These are phyloP conservation scores for Salinomyces thailandicus DNA, from an alignment of 2,329 filamentous ascomycete genomes.

Conservation along the genomic window DNA sequence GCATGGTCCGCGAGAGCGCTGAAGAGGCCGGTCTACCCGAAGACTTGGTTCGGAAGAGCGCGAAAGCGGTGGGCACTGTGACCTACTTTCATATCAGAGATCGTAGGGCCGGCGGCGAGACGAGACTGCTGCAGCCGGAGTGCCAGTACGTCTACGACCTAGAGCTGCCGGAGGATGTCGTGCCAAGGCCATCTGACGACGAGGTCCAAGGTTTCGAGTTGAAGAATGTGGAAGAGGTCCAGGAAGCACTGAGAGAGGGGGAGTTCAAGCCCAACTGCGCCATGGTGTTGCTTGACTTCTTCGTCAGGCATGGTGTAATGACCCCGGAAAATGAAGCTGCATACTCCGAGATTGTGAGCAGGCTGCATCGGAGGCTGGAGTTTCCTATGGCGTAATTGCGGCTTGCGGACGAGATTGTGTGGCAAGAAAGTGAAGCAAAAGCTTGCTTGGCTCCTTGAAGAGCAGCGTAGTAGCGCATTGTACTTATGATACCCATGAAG, in stretches of 20 bases:
- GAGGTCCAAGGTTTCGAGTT: conserved; percentile 82
- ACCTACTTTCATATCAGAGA: conserved; percentile 80
- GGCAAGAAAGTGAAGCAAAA: no score
- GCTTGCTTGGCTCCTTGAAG: no score
- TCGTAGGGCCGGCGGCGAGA: conserved; percentile 65
- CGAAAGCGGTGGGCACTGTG: conserved; percentile 55
- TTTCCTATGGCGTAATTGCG: conserved; percentile 46
- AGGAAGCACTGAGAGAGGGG: conserved; percentile 55
- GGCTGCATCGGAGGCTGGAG: conserved; percentile 67
- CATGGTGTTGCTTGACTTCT: conserved; percentile 76
- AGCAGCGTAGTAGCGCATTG: conserved; percentile 1
- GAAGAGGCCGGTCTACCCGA: conserved; percentile 81
- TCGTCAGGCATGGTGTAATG: conserved; percentile 72
- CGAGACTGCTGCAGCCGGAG: conserved; percentile 76
- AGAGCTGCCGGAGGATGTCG: conserved; percentile 56
- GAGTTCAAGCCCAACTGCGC: conserved; percentile 92
- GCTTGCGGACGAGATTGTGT: neutral
- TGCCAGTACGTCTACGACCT: conserved; percentile 87
- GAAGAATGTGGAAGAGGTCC: conserved; percentile 65
- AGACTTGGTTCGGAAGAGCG: conserved; percentile 51
- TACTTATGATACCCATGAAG: conserved; percentile 18
- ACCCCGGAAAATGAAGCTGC: conserved; percentile 70
- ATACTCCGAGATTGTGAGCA: conserved; percentile 62
- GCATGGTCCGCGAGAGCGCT: conserved; percentile 70
- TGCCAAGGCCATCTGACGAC: conserved; percentile 69